phyloP scores from a whole-genome alignment of 2,329 filamentous ascomycete species.

The Tricladium varicosporioides region DNA sequence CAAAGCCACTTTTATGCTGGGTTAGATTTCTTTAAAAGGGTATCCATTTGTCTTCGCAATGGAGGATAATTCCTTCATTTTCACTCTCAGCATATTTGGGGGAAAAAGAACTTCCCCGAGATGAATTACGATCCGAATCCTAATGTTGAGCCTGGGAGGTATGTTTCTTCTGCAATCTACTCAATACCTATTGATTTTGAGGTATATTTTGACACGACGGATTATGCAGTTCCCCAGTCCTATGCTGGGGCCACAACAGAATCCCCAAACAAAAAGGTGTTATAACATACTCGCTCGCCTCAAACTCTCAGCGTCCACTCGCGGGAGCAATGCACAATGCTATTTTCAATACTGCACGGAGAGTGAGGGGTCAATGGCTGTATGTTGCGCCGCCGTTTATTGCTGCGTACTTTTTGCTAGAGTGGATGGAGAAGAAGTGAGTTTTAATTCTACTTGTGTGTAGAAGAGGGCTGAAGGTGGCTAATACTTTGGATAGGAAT shows the following conservation, averaged over 20 bases:
- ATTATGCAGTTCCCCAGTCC: not conserved
- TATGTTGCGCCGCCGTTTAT: slow-evolving; percentile 82
- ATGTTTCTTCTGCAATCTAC: no score
- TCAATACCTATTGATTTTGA: no score
- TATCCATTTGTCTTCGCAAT: no score
- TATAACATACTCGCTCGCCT: slow-evolving; percentile 68
- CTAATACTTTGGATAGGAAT: slow-evolving; percentile 50
- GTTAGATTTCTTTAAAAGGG: no score
- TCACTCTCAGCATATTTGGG: no score
- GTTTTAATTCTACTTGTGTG: slow-evolving; percentile 31
- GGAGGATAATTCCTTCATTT: no score
- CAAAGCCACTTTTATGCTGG: no score
- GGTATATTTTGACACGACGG: no score
- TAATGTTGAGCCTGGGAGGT: not conserved
- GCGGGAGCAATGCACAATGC: slow-evolving; percentile 74
- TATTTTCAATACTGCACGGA: slow-evolving; percentile 90
- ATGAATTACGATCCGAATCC: slow-evolving; percentile 2
- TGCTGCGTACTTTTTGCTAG: slow-evolving; percentile 74
- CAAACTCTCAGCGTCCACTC: slow-evolving; percentile 84
- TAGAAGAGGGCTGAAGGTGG: not conserved
- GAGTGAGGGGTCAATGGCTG: slow-evolving; percentile 77
- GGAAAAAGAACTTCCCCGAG: not conserved
- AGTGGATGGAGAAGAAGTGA: slow-evolving; percentile 87
- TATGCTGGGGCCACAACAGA: slow-evolving; percentile 1
- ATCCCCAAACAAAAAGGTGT: slow-evolving; percentile 53